These are phyloP conservation scores for Stachybotrys echinatus DNA, from an alignment of 2,329 filamentous ascomycete genomes.

Conservation along the genomic window DNA sequence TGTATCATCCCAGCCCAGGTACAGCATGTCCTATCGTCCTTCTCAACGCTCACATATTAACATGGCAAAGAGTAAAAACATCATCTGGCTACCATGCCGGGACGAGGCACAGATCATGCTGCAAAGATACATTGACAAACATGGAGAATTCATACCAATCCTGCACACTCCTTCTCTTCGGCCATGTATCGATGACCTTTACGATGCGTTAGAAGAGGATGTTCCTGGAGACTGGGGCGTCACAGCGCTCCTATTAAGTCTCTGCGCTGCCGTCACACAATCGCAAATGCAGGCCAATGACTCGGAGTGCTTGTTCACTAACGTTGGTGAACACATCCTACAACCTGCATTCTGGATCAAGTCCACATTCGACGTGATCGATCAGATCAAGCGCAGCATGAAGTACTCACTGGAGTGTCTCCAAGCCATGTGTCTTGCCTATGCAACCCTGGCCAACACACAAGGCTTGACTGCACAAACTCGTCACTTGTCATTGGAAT, in stretches of 20 bases:
- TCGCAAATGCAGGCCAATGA: conserved; percentile 23
- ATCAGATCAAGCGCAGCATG: conserved; percentile 22
- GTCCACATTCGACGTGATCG: conserved; percentile 27
- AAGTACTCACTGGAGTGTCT: conserved; percentile 26
- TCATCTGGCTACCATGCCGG: conserved; percentile 25
- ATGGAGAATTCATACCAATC: conserved; percentile 26
- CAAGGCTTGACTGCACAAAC: conserved; percentile 28
- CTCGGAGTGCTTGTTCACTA: conserved; percentile 17
- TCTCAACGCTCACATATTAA: no score
- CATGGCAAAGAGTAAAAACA: background rate
- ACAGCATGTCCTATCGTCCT: background rate
- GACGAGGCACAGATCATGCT: conserved; percentile 22
- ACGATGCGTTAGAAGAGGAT: conserved; percentile 19
- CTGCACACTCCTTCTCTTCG: conserved; percentile 20
- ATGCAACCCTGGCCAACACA: conserved; percentile 25
- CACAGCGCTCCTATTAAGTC: conserved; percentile 19
- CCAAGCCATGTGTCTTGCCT: conserved; percentile 22
- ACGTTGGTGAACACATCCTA: conserved; percentile 17
- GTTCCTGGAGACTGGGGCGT: conserved; percentile 14
- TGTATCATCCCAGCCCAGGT: background rate
- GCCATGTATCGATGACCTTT: conserved; percentile 12
- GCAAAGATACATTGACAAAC: conserved; percentile 20
- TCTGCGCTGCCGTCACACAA: conserved; percentile 24
- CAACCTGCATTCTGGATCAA: conserved; percentile 26
- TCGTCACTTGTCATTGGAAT: conserved; percentile 20